Percentiles rank a stretch among this genome's conserved stretches.
These are phyloP conservation scores for Metschnikowia hibisci DNA, from an alignment of 805 yeast genomes.

Conservation along the genomic window DNA sequence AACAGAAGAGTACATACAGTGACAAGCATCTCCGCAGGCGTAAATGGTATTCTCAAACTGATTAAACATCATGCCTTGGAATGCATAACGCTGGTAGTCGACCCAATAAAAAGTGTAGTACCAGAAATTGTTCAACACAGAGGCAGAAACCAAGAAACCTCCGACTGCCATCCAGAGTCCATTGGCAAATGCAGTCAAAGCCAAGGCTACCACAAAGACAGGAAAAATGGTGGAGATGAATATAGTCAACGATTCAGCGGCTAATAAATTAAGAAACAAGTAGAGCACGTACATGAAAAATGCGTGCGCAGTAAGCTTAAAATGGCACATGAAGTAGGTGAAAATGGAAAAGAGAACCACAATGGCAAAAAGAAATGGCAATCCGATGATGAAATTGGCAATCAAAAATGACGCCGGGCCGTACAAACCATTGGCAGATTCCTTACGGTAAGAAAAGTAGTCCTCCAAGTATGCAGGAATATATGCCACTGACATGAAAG, in stretches of 20 bases:
- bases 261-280: constrained; percentile 36
- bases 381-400: constrained; percentile 33
- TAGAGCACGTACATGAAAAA: constrained; percentile 35
- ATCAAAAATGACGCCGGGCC: constrained; percentile 34
- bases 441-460: constrained; percentile 26
- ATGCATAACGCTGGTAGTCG: constrained; percentile 39
- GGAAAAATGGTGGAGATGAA: constrained; percentile 33
- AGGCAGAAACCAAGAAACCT: constrained; percentile 36
- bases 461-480: constrained; percentile 39
- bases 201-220: constrained; percentile 35
- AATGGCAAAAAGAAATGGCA: constrained; percentile 34
- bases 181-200: constrained; percentile 38
- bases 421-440: constrained; percentile 34
- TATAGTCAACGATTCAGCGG: constrained; percentile 40
- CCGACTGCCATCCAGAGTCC: constrained; percentile 45
- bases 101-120: constrained; percentile 40
- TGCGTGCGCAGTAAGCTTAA: constrained; percentile 25
- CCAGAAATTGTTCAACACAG: constrained; percentile 35
- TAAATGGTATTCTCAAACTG: constrained; percentile 28
- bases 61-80: constrained; percentile 43
- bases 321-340: constrained; percentile 34
- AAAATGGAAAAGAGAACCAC: constrained; percentile 29
- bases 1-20: constrained; percentile 30
- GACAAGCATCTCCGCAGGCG: constrained; percentile 30
- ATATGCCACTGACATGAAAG: constrained; percentile 42